These are phyloP conservation scores for Sindora glabra DNA, from an alignment of 306 rosid species.

Conservation along the genomic window DNA sequence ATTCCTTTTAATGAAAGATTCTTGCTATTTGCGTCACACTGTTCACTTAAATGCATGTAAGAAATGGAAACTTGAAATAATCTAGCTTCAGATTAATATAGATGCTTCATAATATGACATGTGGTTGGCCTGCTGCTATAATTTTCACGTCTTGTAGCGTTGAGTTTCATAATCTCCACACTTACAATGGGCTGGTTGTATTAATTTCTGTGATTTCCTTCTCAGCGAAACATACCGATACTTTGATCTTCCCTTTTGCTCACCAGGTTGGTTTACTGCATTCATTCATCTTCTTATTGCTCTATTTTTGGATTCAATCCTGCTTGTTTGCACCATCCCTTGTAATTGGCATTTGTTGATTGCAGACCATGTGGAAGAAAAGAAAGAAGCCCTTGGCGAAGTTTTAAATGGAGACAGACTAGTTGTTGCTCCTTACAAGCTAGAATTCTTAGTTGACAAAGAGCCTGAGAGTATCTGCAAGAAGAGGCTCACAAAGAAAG, in stretches of 20 bases:
- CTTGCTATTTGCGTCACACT: too few relatives aligned
- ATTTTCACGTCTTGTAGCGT: not conserved
- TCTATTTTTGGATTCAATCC: not conserved
- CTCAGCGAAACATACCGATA: slow-evolving; percentile 45
- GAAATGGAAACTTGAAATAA: not conserved
- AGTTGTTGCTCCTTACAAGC: slow-evolving; percentile 37
- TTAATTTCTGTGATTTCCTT: slow-evolving; percentile 1
- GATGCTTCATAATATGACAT: not conserved
- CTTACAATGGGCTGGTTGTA: not conserved
- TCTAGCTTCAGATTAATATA: not conserved
- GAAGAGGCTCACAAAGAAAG: slow-evolving; percentile 27
- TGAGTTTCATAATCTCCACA: slow-evolving; percentile 1
- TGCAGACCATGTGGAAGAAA: slow-evolving; percentile 37
- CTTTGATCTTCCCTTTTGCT: slow-evolving; percentile 47
- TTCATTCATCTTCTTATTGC: not conserved
- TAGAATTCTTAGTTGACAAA: slow-evolving; percentile 26
- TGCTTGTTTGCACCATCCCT: not conserved
- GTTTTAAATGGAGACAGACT: slow-evolving; percentile 41
- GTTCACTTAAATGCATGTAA: too few relatives aligned
- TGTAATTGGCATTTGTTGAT: slow-evolving; percentile 2
- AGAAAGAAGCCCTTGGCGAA: slow-evolving; percentile 49
- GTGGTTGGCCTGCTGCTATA: not conserved
- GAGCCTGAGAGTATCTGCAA: slow-evolving; percentile 28
- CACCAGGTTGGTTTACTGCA: slow-evolving; percentile 31
- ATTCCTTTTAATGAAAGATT: too few relatives aligned